Conservation (phyloP, 148 eudicot genomes). For the Chenopodium suecicum region DNA sequence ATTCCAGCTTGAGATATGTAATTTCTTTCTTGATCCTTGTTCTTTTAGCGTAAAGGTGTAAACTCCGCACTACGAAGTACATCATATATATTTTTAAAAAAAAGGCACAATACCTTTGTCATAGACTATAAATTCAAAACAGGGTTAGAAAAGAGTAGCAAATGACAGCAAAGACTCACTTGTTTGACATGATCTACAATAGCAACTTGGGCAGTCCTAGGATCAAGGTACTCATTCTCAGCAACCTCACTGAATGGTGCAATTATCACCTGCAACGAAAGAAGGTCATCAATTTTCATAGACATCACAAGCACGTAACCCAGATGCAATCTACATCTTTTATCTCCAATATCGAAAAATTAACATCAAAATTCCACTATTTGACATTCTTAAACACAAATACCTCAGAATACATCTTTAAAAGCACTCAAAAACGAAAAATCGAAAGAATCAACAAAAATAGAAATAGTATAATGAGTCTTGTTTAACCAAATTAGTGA, state of each 20-base stretch:
- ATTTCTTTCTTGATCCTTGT: neutral
- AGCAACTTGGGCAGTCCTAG: constrained; percentile 90
- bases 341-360: neutral
- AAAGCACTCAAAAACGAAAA: neutral
- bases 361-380: too few species aligned
- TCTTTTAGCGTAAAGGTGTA: neutral
- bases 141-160: neutral
- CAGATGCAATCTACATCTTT: too few species aligned
- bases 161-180: neutral
- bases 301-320: too few species aligned
- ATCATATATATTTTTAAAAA: neutral
- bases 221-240: constrained; percentile 81
- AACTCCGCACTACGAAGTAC: neutral
- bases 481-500: neutral
- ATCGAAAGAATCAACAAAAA: neutral
- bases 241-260: constrained; percentile 66
- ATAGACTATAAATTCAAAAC: neutral
- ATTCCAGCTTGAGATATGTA: neutral
- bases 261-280: constrained; percentile 60
- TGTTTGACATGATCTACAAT: constrained; percentile 60
- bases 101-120: neutral
- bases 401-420: neutral
- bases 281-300: neutral
- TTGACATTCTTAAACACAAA: too few species aligned
- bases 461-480: neutral